Conservation (phyloP, 306 rosid species). For the Lathyrus tuberosus region DNA sequence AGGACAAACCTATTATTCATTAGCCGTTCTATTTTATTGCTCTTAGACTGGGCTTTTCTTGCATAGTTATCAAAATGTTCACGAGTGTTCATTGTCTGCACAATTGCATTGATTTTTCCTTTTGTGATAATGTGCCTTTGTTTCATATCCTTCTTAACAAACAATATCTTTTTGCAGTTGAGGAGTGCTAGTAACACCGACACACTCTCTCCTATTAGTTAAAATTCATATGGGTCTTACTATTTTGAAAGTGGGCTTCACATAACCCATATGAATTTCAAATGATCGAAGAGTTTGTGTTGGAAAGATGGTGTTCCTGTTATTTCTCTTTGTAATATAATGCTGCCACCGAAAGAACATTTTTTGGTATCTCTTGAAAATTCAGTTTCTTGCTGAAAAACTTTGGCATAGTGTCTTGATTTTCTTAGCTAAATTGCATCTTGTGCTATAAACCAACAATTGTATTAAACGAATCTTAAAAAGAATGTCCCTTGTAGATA, state of each 20-base stretch:
- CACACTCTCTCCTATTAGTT: neutral
- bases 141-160: constrained; percentile 1
- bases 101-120: neutral
- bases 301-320: neutral
- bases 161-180: neutral
- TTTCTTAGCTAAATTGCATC: constrained; percentile 8
- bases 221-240: too few relatives aligned
- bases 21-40: neutral
- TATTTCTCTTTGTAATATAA: too few relatives aligned
- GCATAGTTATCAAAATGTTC: neutral
- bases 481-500: constrained; percentile 3
- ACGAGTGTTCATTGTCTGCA: neutral
- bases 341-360: too few relatives aligned
- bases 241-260: neutral
- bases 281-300: neutral
- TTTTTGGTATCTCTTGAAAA: neutral
- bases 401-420: neutral
- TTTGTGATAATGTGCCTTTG: constrained; percentile 2
- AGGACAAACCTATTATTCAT: neutral
- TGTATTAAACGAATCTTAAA: constrained; percentile 13
- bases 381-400: neutral
- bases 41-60: neutral
- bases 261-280: neutral
- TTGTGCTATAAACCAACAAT: constrained; percentile 8
- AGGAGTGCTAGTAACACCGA: neutral